Evolutionary conservation across 2,329 filamentous ascomycete species (phyloP).

Genomic region (Alternaria sp.): DNA sequence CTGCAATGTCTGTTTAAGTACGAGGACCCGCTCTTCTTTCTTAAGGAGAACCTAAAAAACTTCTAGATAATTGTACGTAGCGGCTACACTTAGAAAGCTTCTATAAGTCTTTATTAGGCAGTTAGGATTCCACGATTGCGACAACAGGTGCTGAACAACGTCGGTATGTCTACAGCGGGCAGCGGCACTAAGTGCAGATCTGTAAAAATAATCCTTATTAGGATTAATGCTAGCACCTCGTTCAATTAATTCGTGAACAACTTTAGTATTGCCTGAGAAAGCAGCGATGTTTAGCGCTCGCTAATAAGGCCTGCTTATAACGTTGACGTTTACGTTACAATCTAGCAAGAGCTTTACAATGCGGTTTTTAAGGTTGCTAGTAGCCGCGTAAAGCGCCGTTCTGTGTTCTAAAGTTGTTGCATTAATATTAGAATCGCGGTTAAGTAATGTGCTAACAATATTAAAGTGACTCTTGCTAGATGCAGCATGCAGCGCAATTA

Average conservation of each 20-base stretch:
- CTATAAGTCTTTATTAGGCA: conserved; percentile 33
- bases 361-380: conserved; percentile 19
- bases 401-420: conserved; percentile 19
- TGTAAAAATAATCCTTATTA: conserved; percentile 34
- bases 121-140: conserved; percentile 27
- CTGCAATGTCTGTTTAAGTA: conserved; percentile 33
- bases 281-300: conserved; percentile 34
- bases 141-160: conserved; percentile 30
- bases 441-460: conserved; percentile 28
- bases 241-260: conserved; percentile 27
- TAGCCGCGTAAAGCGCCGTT: conserved; percentile 29
- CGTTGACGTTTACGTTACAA: conserved; percentile 28
- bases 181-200: conserved; percentile 32
- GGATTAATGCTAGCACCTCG: conserved; percentile 31
- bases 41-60: conserved; percentile 30
- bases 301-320: conserved; percentile 18
- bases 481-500: conserved; percentile 27
- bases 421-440: conserved; percentile 27
- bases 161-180: conserved; percentile 30
- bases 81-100: conserved; percentile 31
- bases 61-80: conserved; percentile 35
- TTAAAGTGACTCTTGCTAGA: conserved; percentile 24
- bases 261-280: conserved; percentile 28
- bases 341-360: conserved; percentile 25
- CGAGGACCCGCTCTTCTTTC: conserved; percentile 26